These are phyloP conservation scores for Irpex sp. DNA, from an alignment of 1,284 basidiomycete genomes.

Conservation along the genomic window DNA sequence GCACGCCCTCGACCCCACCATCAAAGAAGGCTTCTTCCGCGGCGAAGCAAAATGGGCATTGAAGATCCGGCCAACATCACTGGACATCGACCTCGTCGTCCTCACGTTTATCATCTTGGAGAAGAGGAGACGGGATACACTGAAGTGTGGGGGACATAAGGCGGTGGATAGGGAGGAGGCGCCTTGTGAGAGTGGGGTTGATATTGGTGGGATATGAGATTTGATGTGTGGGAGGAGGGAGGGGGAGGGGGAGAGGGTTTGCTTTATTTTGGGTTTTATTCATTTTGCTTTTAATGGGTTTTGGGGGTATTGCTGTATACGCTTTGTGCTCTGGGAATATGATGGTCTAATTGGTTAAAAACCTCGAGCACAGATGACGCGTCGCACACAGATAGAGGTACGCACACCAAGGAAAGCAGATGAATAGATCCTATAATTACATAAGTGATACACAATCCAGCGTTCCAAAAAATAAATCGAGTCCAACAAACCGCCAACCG, in stretches of 20 bases:
- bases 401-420: too few species aligned
- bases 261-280: too few species aligned
- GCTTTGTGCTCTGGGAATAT: background rate
- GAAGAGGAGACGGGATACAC: constrained; percentile 41
- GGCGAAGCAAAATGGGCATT: constrained; percentile 44
- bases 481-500: too few species aligned
- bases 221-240: background rate
- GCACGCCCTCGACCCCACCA: constrained; percentile 26
- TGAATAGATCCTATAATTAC: background rate
- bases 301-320: background rate
- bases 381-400: too few species aligned
- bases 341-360: background rate
- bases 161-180: constrained; percentile 3
- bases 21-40: constrained; percentile 40
- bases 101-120: constrained; percentile 52
- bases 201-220: constrained; percentile 5
- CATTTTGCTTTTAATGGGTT: constrained; percentile 1
- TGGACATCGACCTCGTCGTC: constrained; percentile 48
- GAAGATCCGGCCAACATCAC: constrained; percentile 35
- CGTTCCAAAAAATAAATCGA: background rate
- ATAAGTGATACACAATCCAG: background rate
- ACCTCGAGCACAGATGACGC: too few species aligned
- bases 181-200: constrained; percentile 9
- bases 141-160: background rate
- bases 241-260: too few species aligned